Evolutionary conservation across 208 protist genomes (phyloP), one percentile per base, ranked within the genome.

Genomic region (Acanthamoeba healyi): DNA sequence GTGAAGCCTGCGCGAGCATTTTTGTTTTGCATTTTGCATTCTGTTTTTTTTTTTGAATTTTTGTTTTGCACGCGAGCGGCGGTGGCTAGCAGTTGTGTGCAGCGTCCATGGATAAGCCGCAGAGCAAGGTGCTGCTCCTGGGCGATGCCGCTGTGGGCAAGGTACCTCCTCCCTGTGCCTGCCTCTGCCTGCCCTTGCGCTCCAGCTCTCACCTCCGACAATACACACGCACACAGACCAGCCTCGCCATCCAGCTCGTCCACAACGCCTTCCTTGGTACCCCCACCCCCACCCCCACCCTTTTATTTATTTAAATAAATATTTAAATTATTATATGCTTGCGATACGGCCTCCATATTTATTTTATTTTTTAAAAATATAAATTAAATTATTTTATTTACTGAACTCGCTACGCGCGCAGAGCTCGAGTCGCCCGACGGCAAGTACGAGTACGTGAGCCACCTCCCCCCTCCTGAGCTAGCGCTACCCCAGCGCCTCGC

Each of bases 201-300:
- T 17, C 15, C 49, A 2, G 15, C 49, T 56, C 49, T 3, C 26
- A 10, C 63, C 34, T 29, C 26, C 63, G 2, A 1, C 54, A 61
- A 61, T 22, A 12, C 12, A 12, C 7, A 4, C 63, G 2, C 4
- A 4, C 26, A 36, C 5, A 77, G 67, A 77, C 67, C 67, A 77
- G 67, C 34, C 14, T 77, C 6, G 34, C 34, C 38, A 77, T 77
- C n/a, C 67, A 77, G 34, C 67, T 77, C 17, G 67, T 44, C 34
- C 67, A 77, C 38, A 77, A 77, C 14, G 67, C 67, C 67, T 77
- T 77, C 34, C 67, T 77, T 44, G 67, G 36, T 77, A 22, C 38
- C 15, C 22, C 15, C 29, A 7, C 26, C 61, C 61, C 7, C 7
- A 7, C 19, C 67, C 10, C 67, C 3, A 24, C 19, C 38, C 29